These are phyloP conservation scores for Sequoiadendron giganteum DNA, from an alignment of 75 land plant genomes.

Conservation along the genomic window DNA sequence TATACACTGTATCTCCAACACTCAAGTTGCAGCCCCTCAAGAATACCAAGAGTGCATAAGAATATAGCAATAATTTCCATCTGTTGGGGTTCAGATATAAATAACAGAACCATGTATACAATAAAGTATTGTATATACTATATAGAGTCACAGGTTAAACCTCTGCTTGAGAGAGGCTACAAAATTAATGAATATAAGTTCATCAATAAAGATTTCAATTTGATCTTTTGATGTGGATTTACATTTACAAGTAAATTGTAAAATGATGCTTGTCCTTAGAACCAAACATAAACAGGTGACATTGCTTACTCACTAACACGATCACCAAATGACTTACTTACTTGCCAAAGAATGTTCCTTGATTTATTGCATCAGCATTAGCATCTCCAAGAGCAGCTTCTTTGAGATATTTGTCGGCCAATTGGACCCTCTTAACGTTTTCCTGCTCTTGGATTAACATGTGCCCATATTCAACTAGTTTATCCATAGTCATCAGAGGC, in stretches of 20 bases:
- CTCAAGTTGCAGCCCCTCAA: background rate
- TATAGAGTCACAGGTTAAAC: background rate
- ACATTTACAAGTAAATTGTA: background rate
- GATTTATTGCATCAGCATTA: conserved; percentile 39
- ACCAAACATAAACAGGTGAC: background rate
- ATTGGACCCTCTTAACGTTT: conserved; percentile 47
- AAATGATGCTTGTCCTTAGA: background rate
- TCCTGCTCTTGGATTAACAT: conserved; percentile 49
- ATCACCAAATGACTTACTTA: background rate
- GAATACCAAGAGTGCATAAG: background rate
- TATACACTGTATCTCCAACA: background rate
- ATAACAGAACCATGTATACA: too few species aligned
- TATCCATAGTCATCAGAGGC: conserved; percentile 41
- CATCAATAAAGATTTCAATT: background rate
- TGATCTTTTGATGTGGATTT: background rate
- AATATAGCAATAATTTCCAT: background rate
- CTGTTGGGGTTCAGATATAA: too few species aligned
- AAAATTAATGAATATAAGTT: background rate
- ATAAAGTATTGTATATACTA: too few species aligned
- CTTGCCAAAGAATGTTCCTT: conserved; percentile 30
- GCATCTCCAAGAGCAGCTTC: conserved; percentile 49
- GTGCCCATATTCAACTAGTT: conserved; percentile 34
- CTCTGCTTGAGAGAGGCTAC: background rate
- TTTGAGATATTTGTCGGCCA: conserved; percentile 36
- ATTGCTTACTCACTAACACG: background rate